Evolutionary conservation across 2,329 filamentous ascomycete species (phyloP), one percentile per base, ranked within the genome.

Genomic region (Sporothrix mexicana): DNA sequence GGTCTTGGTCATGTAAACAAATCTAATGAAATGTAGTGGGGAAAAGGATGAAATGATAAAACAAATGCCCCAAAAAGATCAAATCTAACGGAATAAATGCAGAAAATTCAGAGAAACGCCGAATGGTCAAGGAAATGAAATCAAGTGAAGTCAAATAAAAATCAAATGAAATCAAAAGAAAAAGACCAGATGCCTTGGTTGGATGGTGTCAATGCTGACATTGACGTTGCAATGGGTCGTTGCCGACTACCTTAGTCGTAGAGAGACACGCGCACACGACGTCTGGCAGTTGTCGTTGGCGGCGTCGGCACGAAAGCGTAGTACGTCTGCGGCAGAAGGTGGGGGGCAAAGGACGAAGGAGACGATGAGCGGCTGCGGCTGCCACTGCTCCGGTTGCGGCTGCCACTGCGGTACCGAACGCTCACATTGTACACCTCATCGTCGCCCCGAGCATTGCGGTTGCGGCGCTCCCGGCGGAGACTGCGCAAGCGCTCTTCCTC

Each of bases 401-500:
- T 25, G 61, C 61, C 10, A 1, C 59, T 6, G 20, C 61, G 61
- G 61, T 66, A 66, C 41, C 61, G 41, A 10, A 66, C 41, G 61
- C 61, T 66, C 61, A 66, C 61, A 45, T 47, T 66, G 61, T 66
- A 66, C 41, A 66, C 61, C 5, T 66, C 41, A 4, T 66, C 61
- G 9, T 13, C 41, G 7, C 1, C 6, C 17, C 4, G 9, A 23
- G 20, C 20, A 13, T 57, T 57, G 61, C 43, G 43, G 61, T 43
- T 45, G 61, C 41, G 61, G 61, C 61, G 41, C 20, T 55, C 51
- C n/a, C n/a, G 8, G 20, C 61, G 12, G 10, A 15, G 20, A 1
- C 4, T 15, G 10, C 61, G 61, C 4, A 66, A n/a, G 9, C 41
- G 12, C 41, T 64, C 61, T 13, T 66, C 61, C 10, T 66, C 61